Conservation (phyloP, 75 land plant genomes). For the Pseudotsuga menziesii region DNA sequence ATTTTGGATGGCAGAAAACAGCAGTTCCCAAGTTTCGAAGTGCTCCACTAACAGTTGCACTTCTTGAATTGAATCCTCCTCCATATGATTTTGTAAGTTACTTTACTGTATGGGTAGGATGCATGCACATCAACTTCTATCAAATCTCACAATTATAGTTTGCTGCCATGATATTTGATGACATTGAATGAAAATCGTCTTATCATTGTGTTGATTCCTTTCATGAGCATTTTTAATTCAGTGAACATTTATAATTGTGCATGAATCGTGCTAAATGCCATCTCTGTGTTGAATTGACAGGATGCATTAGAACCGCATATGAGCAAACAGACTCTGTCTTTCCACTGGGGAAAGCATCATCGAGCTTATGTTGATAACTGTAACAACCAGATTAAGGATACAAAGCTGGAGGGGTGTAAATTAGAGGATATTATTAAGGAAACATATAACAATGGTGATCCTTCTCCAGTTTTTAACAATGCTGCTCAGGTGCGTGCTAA, state of each 20-base stretch:
- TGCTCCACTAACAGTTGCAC: constrained; percentile 8
- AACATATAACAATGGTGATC: constrained; percentile 77
- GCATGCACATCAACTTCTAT: neutral
- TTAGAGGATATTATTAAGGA: constrained; percentile 52
- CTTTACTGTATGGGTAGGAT: neutral
- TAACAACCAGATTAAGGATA: constrained; percentile 63
- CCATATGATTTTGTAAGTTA: constrained; percentile 4
- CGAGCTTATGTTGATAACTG: constrained; percentile 74
- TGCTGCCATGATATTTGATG: neutral
- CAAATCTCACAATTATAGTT: neutral
- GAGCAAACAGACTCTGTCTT: constrained; percentile 74
- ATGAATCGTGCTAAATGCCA: neutral
- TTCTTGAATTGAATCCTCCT: constrained; percentile 6
- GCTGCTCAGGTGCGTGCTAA: constrained; percentile 65
- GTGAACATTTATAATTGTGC: neutral
- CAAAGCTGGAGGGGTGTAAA: constrained; percentile 51
- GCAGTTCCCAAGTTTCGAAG: neutral
- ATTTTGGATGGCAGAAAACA: neutral
- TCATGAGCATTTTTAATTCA: neutral
- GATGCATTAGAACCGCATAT: constrained; percentile 88
- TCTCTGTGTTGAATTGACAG: constrained; percentile 22
- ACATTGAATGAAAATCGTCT: neutral
- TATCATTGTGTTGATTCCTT: neutral
- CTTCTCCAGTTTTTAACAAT: constrained; percentile 64
- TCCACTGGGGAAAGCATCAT: constrained; percentile 93